Evolutionary conservation across 1,284 basidiomycete genomes (phyloP).

Genomic region (Wallemia mellicola): DNA sequence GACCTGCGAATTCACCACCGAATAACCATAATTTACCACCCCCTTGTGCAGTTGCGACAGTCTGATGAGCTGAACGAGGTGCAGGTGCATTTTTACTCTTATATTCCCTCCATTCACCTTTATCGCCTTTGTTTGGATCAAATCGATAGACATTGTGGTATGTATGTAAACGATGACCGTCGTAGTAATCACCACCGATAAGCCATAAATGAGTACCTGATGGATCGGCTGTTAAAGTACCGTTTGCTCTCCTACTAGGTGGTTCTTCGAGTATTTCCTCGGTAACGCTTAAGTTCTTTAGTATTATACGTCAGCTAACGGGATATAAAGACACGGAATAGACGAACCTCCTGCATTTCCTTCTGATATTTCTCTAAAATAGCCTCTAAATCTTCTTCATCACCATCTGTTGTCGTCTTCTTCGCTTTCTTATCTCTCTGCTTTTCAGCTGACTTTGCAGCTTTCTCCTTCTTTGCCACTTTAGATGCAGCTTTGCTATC

Average conservation of each 20-base stretch:
- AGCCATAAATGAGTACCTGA: constrained; percentile 48
- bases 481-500: constrained; percentile 24
- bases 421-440: constrained; percentile 33
- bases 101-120: constrained; percentile 64
- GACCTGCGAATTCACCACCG: constrained; percentile 24
- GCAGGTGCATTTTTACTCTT: constrained; percentile 52
- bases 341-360: constrained; percentile 28
- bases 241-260: constrained; percentile 47
- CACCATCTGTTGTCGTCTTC: constrained; percentile 23
- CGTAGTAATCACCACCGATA: constrained; percentile 16
- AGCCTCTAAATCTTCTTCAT: constrained; percentile 45
- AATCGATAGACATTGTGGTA: constrained; percentile 57
- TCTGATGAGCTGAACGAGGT: constrained; percentile 53
- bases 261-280: constrained; percentile 47
- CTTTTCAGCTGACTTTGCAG: constrained; percentile 20
- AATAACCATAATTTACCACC: constrained; percentile 64
- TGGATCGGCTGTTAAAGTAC: constrained; percentile 25
- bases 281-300: constrained; percentile 32
- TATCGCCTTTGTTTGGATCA: constrained; percentile 35
- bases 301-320: neutral
- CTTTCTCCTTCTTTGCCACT: constrained; percentile 39
- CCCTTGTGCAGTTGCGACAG: constrained; percentile 34
- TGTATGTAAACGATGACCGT: constrained; percentile 19
- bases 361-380: constrained; percentile 47
- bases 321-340: neutral